These are phyloP conservation scores for Backusella macrospora DNA, from an alignment of 192 early-diverging fungal genomes.

Conservation along the genomic window DNA sequence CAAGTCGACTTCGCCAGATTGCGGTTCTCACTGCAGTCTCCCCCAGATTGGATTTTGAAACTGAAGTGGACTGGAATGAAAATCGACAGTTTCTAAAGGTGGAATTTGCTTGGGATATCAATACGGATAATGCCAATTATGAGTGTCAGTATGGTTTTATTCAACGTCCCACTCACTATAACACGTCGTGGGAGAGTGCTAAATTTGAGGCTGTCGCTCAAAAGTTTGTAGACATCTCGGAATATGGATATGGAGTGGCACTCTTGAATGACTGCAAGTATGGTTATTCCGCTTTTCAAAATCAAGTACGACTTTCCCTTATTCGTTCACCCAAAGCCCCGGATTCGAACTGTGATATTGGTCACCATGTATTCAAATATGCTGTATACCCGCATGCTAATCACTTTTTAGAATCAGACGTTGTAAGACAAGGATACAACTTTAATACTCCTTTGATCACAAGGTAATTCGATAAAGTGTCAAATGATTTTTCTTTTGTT, in stretches of 20 bases:
- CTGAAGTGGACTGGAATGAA: conserved; percentile 91
- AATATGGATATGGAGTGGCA: conserved; percentile 93
- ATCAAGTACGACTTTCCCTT: conserved; percentile 81
- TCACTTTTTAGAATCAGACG: conserved; percentile 78
- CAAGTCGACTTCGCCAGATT: conserved; percentile 71
- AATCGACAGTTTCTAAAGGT: conserved; percentile 89
- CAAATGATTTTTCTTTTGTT: too few relatives aligned
- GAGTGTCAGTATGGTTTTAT: conserved; percentile 93
- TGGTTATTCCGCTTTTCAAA: conserved; percentile 84
- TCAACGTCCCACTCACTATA: conserved; percentile 93
- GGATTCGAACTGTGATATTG: conserved; percentile 61
- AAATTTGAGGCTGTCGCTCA: conserved; percentile 98
- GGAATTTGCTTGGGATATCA: conserved; percentile 84
- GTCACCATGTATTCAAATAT: conserved; percentile 83
- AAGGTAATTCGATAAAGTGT: conserved; percentile 16
- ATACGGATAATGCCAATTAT: conserved; percentile 82
- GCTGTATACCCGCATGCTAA: conserved; percentile 89
- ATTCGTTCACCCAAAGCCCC: conserved; percentile 86
- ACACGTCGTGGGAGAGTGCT: conserved; percentile 89
- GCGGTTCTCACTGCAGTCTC: conserved; percentile 79
- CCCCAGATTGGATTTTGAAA: conserved; percentile 84
- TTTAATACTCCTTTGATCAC: conserved; percentile 83
- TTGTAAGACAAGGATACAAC: conserved; percentile 86
- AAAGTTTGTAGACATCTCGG: conserved; percentile 96
- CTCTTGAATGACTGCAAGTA: conserved; percentile 97